Base-by-base conservation (phyloP, 1,139 yeast species). In the Candida pseudocylindracea region DNA sequence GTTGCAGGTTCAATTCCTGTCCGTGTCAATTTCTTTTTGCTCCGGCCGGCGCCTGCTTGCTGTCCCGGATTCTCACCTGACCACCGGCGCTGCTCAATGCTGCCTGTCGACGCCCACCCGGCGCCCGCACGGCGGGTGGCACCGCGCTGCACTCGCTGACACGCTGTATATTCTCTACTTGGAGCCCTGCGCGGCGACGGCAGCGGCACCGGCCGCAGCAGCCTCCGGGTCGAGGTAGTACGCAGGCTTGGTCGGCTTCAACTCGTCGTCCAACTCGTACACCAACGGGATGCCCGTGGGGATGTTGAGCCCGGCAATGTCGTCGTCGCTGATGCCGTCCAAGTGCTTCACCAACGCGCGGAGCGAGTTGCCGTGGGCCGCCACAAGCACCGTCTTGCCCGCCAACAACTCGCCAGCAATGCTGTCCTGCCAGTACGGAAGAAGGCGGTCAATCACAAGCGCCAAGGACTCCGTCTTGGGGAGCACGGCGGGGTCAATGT, bases 261-360 rank as follows among this genome's bases (percentile, higher is more conserved):
- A 75, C 50, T 67, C 53, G 39, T 68, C 76, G 55, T 85, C 95
- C 53, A 88, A 74, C 64, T 85, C 96, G 63, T 80, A 88, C 41
- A 88, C 95, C 62, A 88, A 73, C 54, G 98, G 98, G 45, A 85
- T 88, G 68, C 95, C 98, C 48, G 98, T 88, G 59, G 96, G 96
- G 54, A 85, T 81, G 73, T 85, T 85, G 56, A 85, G 73, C 42
- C 75, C 81, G 41, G 95, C 88, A 53, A 88, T 88, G 44, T 79
- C 94, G 25, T 60, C 85, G 52, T 81, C 94, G 41, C 94, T 78
- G 54, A 88, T 80, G 48, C 72, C 69, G 62, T 88, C 96, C 63
- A 88, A 76, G 67, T 83, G 85, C 72, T 85, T 88, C 51, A 85
- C 95, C 45, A 88, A 66, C 42, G 81, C 96, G 69, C 98, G 79